phyloP scores from a whole-genome alignment of 768 basidiomycete species.

The Trametes cingulata region DNA sequence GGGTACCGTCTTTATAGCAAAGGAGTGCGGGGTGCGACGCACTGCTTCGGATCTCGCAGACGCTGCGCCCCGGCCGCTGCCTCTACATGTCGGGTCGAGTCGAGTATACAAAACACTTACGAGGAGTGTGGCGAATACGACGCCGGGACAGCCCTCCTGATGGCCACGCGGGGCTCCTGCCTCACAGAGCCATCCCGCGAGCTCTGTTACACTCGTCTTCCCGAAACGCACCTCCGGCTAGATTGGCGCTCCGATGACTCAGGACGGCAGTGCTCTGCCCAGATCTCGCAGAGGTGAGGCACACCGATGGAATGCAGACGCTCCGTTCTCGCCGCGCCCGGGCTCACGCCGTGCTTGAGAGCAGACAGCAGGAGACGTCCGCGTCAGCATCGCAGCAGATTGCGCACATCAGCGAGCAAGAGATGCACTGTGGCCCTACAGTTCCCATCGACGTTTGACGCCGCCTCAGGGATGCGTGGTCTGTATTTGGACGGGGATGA shows the following conservation, averaged over 20 bases:
- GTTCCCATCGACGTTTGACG: conserved; percentile 4
- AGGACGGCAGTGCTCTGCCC: conserved; percentile 9
- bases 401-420: neutral
- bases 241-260: conserved; percentile 19
- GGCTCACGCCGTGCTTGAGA: neutral
- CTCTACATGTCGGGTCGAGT: conserved; percentile 43
- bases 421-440: neutral
- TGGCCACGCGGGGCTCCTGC: neutral
- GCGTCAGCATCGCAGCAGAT: neutral
- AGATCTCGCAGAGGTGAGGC: conserved; percentile 11
- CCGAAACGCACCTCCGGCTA: conserved; percentile 5
- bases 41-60: conserved; percentile 42
- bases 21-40: neutral
- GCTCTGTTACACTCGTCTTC: neutral
- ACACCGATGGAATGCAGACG: neutral
- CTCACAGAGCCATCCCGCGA: conserved; percentile 8
- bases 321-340: neutral
- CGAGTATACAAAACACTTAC: conserved; percentile 29
- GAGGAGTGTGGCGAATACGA: conserved; percentile 11
- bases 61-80: conserved; percentile 38
- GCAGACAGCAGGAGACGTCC: neutral
- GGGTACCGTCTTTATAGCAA: neutral
- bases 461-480: conserved; percentile 1
- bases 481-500: neutral
- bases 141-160: conserved; percentile 17